Conservation (phyloP, 2,329 filamentous ascomycete genomes). For the Camillea tinctor region DNA sequence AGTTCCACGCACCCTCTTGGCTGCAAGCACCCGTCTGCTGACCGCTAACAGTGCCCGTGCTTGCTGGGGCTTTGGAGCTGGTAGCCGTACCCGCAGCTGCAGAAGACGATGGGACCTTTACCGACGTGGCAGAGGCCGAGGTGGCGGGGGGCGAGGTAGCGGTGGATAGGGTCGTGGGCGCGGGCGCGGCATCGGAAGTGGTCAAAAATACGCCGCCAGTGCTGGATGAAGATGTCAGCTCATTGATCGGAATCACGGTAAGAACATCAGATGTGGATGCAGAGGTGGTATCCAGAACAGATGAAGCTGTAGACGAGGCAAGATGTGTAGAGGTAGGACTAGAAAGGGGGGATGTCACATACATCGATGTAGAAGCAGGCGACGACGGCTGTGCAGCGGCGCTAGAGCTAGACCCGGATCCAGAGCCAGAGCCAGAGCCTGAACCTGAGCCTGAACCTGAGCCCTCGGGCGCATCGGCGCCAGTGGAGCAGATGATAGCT, state of each 20-base stretch:
- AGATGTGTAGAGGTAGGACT: constrained; percentile 3
- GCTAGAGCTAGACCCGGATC: constrained; percentile 27
- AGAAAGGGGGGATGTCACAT: constrained; percentile 14
- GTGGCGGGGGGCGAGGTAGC: constrained; percentile 11
- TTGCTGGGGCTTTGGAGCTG: constrained; percentile 18
- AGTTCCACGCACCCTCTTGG: constrained; percentile 58
- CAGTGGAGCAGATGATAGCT: constrained; percentile 33
- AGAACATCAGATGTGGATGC: constrained; percentile 9
- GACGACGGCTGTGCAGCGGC: constrained; percentile 23
- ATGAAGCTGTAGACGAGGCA: not conserved
- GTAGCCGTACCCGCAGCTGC: constrained; percentile 15
- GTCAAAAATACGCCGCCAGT: constrained; percentile 46
- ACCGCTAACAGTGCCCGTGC: constrained; percentile 18
- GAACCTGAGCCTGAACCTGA: constrained; percentile 24
- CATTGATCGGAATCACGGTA: constrained; percentile 22
- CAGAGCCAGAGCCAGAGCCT: constrained; percentile 35
- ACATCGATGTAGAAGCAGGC: constrained; percentile 18
- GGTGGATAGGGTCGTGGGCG: constrained; percentile 25
- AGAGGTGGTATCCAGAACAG: not conserved
- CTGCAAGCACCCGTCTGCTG: constrained; percentile 40
- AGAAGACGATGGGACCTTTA: not conserved
- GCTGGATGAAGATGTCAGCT: constrained; percentile 30
- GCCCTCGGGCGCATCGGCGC: constrained; percentile 20
- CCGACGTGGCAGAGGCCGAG: constrained; percentile 10
- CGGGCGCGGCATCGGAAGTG: constrained; percentile 23